phyloP scores from a whole-genome alignment of 140 eudicot species.

The Bidens hawaiensis region DNA sequence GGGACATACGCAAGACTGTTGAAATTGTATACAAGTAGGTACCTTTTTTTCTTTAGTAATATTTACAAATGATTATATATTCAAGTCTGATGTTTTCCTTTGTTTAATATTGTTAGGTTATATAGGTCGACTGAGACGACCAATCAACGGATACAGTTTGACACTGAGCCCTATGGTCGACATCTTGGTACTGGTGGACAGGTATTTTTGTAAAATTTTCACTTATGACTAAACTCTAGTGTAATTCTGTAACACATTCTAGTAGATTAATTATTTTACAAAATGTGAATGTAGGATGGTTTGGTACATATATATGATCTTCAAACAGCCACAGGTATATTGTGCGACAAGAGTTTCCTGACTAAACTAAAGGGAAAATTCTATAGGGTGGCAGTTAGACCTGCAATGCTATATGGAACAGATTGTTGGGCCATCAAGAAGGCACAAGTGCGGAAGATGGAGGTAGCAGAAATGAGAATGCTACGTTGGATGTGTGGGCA shows the following conservation, averaged over 20 bases:
- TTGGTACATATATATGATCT: constrained; percentile 83
- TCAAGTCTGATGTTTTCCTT: not conserved
- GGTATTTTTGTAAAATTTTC: constrained; percentile 37
- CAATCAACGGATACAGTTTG: constrained; percentile 93
- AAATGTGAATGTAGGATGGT: constrained; percentile 61
- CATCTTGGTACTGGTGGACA: constrained; percentile 98
- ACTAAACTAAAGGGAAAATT: no score
- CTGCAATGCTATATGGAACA: no score
- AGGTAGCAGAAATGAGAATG: no score
- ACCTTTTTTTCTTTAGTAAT: not conserved
- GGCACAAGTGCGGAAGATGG: no score
- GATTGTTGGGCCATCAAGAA: no score
- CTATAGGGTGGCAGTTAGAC: no score
- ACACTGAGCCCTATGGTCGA: constrained; percentile 80
- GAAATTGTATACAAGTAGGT: constrained; percentile 93
- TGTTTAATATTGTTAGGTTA: constrained; percentile 48
- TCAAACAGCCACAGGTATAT: no score
- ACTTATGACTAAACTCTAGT: not conserved
- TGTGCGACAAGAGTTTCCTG: no score
- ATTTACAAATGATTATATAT: not conserved
- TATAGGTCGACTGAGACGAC: constrained; percentile 87
- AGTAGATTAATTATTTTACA: not conserved
- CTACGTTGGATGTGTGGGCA: no score
- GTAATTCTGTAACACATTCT: constrained; percentile 1
- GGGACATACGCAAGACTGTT: constrained; percentile 93